phyloP scores from a whole-genome alignment of 2,329 filamentous ascomycete genomes.

The Neofusicoccum umdonicola region DNA sequence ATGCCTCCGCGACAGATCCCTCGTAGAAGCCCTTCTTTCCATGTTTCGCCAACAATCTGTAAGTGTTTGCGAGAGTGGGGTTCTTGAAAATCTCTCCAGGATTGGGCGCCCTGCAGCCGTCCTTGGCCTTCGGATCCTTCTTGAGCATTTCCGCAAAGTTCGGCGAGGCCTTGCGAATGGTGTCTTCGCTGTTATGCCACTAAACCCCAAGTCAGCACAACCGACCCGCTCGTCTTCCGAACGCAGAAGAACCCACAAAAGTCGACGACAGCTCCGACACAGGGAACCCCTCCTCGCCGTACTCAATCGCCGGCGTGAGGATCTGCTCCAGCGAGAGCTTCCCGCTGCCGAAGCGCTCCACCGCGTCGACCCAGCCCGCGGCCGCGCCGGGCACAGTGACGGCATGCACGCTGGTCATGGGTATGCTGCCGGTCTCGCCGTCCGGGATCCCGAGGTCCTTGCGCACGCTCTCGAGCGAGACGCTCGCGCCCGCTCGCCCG shows the following conservation, averaged over 20 bases:
- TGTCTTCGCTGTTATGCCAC: constrained; percentile 68
- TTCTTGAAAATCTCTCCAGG: constrained; percentile 90
- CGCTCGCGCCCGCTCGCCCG: constrained; percentile 72
- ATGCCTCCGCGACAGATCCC: constrained; percentile 69
- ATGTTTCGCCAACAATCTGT: constrained; percentile 71
- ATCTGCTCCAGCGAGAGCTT: constrained; percentile 75
- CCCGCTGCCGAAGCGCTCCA: constrained; percentile 86
- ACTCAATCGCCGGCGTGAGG: constrained; percentile 74
- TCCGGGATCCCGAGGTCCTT: constrained; percentile 65
- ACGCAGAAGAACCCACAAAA: constrained; percentile 54
- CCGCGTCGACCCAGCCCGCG: constrained; percentile 87
- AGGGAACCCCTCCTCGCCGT: constrained; percentile 86
- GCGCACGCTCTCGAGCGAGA: constrained; percentile 67
- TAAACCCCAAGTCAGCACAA: constrained; percentile 36
- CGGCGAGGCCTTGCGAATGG: constrained; percentile 71
- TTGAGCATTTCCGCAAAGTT: constrained; percentile 89
- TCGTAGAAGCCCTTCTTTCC: constrained; percentile 91
- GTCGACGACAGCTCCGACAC: constrained; percentile 75
- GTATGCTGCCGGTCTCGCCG: constrained; percentile 60
- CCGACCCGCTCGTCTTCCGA: not conserved
- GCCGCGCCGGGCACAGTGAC: constrained; percentile 88
- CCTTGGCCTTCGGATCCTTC: constrained; percentile 62
- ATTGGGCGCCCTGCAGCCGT: constrained; percentile 70
- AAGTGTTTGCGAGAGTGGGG: constrained; percentile 75
- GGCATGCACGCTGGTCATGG: constrained; percentile 72